Base-by-base conservation (phyloP, 2,329 filamentous ascomycete species). In the Emydomyces testavorans region DNA sequence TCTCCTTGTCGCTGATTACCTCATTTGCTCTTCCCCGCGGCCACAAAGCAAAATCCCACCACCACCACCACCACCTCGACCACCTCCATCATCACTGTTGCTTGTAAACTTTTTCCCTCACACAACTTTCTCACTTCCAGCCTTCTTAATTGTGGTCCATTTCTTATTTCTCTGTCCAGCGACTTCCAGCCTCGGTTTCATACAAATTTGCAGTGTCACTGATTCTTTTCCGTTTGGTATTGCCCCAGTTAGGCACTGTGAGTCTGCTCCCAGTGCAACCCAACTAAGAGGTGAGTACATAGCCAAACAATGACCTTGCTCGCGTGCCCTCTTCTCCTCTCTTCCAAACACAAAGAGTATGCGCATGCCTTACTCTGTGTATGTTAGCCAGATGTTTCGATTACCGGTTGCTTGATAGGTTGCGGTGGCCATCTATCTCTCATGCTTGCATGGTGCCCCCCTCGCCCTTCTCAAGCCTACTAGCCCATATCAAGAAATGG, bases 21-120 rank as follows among this genome's bases (percentile, higher is more conserved):
- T 43, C 40, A 43, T 20, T 31, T 32, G 8, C 16, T 6, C 40
- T 34, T 24, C 28, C 18, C 31, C 42, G 31, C 42, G 36, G 42
- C 31, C 21, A 16, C 29, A 21, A 15, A 8, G 6, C 13, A 16
- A 26, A 34, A 26, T 35, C 42, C 42, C 31, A 23, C 32, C 41
- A 44, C 41, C 18, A 29, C 26, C 24, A 31, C 26, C 11, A 23
- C 35, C 16, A 21, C 35, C 35, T 7, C 20, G 4, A 38, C 18
- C 20, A 15, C 35, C 16, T 8, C 35, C 20, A 21, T 18, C 35
- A n/a, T 31, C 29, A 31, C 29, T 31, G 11, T n/a, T 11, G 11
- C 34, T 36, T 20, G 6, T 13, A 20, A 34, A 10, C 31, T 15
- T 34, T 4, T 13, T 13, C n/a, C 31, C 13, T 13, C 15, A 5